Conservation (phyloP, 1,284 basidiomycete genomes). For the Cystobasidiaceae sp. region DNA sequence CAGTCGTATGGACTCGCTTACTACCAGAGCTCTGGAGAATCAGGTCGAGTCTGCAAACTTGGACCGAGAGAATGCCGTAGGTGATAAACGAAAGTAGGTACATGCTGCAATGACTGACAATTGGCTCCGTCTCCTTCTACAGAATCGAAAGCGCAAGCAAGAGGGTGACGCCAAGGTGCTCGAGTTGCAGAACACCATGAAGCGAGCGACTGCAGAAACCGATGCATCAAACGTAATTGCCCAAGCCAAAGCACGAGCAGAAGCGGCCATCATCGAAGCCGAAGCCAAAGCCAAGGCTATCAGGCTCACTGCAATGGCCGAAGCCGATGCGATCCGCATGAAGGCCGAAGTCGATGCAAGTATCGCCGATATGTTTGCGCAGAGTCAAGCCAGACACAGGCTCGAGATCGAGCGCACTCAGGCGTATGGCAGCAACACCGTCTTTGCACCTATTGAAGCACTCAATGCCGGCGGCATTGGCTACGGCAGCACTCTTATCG, state of each 20-base stretch:
- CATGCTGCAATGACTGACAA: neutral
- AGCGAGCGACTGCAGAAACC: constrained; percentile 62
- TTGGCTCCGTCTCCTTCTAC: neutral
- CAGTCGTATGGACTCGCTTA: constrained; percentile 72
- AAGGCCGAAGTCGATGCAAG: constrained; percentile 60
- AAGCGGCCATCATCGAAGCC: constrained; percentile 27
- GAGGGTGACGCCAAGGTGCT: constrained; percentile 54
- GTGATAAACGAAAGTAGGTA: no score
- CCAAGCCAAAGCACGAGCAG: constrained; percentile 47
- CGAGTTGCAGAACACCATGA: constrained; percentile 32
- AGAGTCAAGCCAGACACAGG: constrained; percentile 65
- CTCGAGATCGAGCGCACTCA: constrained; percentile 59
- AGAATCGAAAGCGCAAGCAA: constrained; percentile 75
- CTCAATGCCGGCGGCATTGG: constrained; percentile 23
- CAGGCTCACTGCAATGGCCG: constrained; percentile 63
- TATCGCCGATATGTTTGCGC: constrained; percentile 61
- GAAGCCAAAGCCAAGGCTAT: constrained; percentile 62
- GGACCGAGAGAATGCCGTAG: constrained; percentile 29
- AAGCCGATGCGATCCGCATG: constrained; percentile 61
- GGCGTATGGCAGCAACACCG: constrained; percentile 63
- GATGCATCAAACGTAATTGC: constrained; percentile 65
- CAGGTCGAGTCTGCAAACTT: constrained; percentile 66
- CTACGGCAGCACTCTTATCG: no score
- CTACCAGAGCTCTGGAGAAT: constrained; percentile 69
- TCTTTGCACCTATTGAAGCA: constrained; percentile 64